Percentiles rank a stretch among this genome's conserved stretches.
phyloP scores from a whole-genome alignment of 2,329 filamentous ascomycete genomes.

The Ascochyta rabiei region DNA sequence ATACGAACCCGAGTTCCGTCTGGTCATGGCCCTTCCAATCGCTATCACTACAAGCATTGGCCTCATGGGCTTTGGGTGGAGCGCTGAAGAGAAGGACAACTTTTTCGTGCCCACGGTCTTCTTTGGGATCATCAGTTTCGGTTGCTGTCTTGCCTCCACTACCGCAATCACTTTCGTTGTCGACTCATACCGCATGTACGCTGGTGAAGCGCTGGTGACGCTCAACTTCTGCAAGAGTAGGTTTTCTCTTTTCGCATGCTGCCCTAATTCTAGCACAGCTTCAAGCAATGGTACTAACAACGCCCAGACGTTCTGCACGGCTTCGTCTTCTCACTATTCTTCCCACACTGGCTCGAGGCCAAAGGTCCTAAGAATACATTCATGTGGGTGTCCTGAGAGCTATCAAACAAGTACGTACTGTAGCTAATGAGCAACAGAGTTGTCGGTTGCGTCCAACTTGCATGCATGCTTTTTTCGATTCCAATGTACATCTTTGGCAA shows the following conservation, averaged over 20 bases:
- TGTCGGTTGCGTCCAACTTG: conserved; percentile 85
- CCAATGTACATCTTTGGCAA: conserved; percentile 97
- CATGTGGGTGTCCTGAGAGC: background rate
- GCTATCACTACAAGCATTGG: conserved; percentile 79
- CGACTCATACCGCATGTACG: conserved; percentile 91
- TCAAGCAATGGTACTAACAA: background rate
- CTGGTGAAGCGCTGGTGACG: conserved; percentile 91
- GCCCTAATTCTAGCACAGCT: background rate
- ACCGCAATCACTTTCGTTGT: conserved; percentile 94
- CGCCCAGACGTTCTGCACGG: conserved; percentile 78
- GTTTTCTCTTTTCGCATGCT: conserved; percentile 24
- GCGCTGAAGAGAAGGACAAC: conserved; percentile 71
- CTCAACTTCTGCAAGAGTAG: conserved; percentile 89
- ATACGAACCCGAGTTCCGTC: conserved; percentile 86
- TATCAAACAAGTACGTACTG: too few relatives aligned
- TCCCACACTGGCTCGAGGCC: conserved; percentile 69
- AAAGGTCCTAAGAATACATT: conserved; percentile 81
- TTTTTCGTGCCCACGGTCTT: conserved; percentile 96
- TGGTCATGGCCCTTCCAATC: conserved; percentile 74
- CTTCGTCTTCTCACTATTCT: conserved; percentile 83
- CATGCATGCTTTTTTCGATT: conserved; percentile 74
- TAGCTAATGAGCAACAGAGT: conserved; percentile 46
- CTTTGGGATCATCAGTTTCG: conserved; percentile 90
- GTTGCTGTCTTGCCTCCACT: conserved; percentile 86
- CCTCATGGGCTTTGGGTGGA: conserved; percentile 97